phyloP scores from a whole-genome alignment of 768 basidiomycete genomes.

The Russula compacta region DNA sequence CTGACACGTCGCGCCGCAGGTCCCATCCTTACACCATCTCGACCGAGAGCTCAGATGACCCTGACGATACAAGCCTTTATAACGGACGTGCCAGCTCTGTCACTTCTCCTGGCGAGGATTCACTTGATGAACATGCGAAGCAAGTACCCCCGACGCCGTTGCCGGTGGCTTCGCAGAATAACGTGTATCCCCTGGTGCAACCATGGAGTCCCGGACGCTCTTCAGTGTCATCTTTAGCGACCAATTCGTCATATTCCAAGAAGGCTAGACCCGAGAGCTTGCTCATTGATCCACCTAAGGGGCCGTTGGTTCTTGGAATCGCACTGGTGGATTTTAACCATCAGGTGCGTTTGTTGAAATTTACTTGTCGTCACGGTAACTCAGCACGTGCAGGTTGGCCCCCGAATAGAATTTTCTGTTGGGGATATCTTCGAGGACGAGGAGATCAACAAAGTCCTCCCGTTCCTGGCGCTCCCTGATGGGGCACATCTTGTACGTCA shows the following conservation, averaged over 20 bases:
- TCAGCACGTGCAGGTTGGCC: constrained; percentile 59
- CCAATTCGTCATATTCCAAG: constrained; percentile 42
- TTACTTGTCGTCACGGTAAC: constrained; percentile 1
- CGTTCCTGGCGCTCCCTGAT: constrained; percentile 94
- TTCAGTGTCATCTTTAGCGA: constrained; percentile 53
- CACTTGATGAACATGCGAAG: constrained; percentile 3
- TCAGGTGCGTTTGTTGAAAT: constrained; percentile 45
- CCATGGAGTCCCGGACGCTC: constrained; percentile 37
- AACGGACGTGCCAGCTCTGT: constrained; percentile 9
- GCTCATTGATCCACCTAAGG: constrained; percentile 49
- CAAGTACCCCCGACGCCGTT: constrained; percentile 4
- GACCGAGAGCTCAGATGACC: constrained; percentile 14
- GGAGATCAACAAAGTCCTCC: constrained; percentile 75
- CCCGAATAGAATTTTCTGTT: constrained; percentile 76
- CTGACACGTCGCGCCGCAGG: constrained; percentile 28
- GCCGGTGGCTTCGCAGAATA: not conserved
- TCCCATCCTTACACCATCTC: constrained; percentile 36
- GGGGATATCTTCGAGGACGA: constrained; percentile 80
- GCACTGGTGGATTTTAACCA: constrained; percentile 96
- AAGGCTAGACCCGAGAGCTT: constrained; percentile 78
- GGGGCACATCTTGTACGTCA: constrained; percentile 83
- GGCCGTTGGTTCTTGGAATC: constrained; percentile 70
- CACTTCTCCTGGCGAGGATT: constrained; percentile 2
- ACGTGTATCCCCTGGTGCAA: constrained; percentile 53
- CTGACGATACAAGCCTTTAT: constrained; percentile 8